phyloP scores from a whole-genome alignment of 805 yeast species.

The Schwanniomyces vanrijiae region DNA sequence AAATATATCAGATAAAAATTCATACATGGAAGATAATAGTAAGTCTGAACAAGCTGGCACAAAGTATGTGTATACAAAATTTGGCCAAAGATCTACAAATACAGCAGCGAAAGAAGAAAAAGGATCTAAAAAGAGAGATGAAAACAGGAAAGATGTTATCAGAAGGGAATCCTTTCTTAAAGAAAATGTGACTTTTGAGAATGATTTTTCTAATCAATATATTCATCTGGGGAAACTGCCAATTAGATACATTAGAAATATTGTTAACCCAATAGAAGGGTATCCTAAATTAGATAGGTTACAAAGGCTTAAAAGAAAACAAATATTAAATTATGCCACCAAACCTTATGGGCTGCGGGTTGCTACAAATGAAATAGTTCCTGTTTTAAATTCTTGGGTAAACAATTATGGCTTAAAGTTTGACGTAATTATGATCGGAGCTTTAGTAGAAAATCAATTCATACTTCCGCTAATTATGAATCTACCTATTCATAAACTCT shows the following conservation, averaged over 20 bases:
- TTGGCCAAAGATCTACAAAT: background rate
- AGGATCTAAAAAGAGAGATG: background rate
- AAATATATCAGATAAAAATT: background rate
- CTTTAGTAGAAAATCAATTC: conserved; percentile 72
- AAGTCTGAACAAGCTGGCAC: background rate
- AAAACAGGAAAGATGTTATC: background rate
- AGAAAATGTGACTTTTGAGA: conserved; percentile 35
- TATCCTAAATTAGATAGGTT: conserved; percentile 80
- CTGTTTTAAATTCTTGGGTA: conserved; percentile 63
- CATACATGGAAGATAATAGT: background rate
- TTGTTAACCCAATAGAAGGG: conserved; percentile 68
- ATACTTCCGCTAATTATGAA: conserved; percentile 59
- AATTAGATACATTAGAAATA: conserved; percentile 62
- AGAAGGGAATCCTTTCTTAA: background rate
- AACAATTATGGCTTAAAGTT: conserved; percentile 58
- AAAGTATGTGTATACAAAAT: background rate
- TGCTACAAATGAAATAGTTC: conserved; percentile 51
- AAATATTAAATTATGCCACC: conserved; percentile 51
- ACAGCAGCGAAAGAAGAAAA: background rate
- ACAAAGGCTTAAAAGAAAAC: conserved; percentile 62
- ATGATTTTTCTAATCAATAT: conserved; percentile 73
- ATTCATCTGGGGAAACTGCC: conserved; percentile 66
- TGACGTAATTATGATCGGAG: conserved; percentile 92
- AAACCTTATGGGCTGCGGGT: conserved; percentile 68
- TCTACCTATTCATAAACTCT: conserved; percentile 69